Conservation (phyloP, 2,329 filamentous ascomycete species). For the Ophiognomonia clavigignenti-juglandacearum region DNA sequence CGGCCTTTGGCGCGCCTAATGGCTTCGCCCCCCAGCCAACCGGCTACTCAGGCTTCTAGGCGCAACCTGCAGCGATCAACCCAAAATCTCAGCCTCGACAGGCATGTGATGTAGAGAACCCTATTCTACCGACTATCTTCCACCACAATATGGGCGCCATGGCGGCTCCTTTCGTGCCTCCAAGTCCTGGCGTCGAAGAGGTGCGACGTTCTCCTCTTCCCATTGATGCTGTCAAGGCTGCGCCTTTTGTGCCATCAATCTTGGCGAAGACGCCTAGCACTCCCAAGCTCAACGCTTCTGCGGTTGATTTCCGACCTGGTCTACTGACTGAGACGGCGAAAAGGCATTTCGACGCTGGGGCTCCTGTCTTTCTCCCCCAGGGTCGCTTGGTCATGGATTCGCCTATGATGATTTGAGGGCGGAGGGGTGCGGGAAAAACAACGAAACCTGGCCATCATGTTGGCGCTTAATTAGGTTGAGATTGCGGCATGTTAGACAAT, state of each 20-base stretch:
- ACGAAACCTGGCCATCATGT: not conserved
- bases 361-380: conserved; percentile 6
- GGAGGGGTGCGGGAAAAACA: not conserved
- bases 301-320: conserved; percentile 2
- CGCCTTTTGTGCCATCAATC: not conserved
- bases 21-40: conserved; percentile 60
- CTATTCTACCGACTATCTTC: not conserved
- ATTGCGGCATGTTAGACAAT: conserved; percentile 1
- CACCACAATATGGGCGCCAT: not conserved
- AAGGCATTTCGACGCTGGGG: conserved; percentile 1
- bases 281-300: conserved; percentile 7
- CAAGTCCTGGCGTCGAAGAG: not conserved
- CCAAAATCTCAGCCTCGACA: not conserved
- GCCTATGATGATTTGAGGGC: not conserved
- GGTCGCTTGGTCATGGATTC: not conserved
- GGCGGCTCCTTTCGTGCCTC: not conserved
- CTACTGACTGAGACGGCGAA: not conserved
- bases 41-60: conserved; percentile 59
- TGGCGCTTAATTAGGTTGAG: not conserved
- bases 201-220: not conserved
- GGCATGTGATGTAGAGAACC: not conserved
- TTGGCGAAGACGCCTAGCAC: not conserved
- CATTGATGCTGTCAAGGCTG: not conserved
- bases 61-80: conserved; percentile 21
- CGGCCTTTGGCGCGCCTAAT: conserved; percentile 43